Conservation (phyloP, 2,329 filamentous ascomycete genomes). For the Stenocarpella maydis region DNA sequence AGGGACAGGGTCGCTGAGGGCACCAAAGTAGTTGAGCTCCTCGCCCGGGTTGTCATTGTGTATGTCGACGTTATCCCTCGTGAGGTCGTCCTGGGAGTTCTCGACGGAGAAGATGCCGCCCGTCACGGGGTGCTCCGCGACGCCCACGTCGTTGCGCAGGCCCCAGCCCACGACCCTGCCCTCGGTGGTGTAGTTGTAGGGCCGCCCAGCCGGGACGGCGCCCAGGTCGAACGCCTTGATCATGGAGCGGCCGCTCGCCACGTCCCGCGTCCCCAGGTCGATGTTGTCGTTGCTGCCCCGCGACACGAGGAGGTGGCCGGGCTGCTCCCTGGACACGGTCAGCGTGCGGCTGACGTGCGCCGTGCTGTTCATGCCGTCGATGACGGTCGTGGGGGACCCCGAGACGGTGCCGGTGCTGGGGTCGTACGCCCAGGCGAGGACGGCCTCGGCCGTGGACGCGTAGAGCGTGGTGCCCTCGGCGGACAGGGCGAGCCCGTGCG, state of each 20-base stretch:
- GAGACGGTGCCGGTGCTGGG: conserved; percentile 53
- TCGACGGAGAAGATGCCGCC: conserved; percentile 70
- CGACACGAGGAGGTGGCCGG: conserved; percentile 66
- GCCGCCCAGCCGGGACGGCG: conserved; percentile 39
- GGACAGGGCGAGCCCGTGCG: conserved; percentile 59
- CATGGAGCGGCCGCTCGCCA: conserved; percentile 64
- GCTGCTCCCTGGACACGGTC: conserved; percentile 59
- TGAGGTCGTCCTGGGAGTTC: conserved; percentile 73
- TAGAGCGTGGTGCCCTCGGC: conserved; percentile 56
- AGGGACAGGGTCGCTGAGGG: conserved; percentile 43
- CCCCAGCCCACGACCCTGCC: conserved; percentile 70
- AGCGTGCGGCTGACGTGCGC: conserved; percentile 72
- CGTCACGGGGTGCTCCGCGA: conserved; percentile 67
- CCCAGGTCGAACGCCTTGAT: conserved; percentile 60
- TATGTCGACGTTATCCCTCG: conserved; percentile 65
- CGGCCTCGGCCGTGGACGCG: conserved; percentile 60
- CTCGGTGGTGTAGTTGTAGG: conserved; percentile 57
- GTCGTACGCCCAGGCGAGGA: conserved; percentile 70
- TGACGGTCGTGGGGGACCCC: conserved; percentile 51
- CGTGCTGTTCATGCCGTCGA: conserved; percentile 65
- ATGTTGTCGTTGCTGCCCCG: conserved; percentile 68
- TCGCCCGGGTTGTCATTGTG: conserved; percentile 76
- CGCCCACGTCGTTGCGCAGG: conserved; percentile 74
- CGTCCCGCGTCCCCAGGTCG: conserved; percentile 55
- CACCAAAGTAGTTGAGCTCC: conserved; percentile 77